Evolutionary conservation across 768 basidiomycete species (phyloP).

Genomic region (Udeniomyces megalosporus): DNA sequence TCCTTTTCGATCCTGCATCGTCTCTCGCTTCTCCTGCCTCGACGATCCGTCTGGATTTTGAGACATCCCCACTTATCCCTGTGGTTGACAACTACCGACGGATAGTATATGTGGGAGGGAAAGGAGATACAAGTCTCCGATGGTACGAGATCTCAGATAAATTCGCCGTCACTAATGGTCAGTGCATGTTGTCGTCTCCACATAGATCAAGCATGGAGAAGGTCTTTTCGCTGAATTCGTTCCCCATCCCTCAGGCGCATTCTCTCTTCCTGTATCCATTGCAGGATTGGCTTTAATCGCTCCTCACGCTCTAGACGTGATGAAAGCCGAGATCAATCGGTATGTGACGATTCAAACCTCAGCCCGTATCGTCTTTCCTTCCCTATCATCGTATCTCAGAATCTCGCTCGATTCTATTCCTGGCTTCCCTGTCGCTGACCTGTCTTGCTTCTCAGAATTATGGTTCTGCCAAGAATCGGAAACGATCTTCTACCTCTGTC

Average conservation of each 20-base stretch:
- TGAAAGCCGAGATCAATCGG: conserved; percentile 30
- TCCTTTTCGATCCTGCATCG: conserved; percentile 20
- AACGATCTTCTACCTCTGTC: conserved; percentile 25
- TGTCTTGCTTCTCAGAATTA: no score
- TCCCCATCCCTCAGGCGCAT: conserved; percentile 4
- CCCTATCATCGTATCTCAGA: no score
- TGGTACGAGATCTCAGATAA: background rate
- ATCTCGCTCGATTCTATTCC: no score
- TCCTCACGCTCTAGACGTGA: conserved; percentile 25
- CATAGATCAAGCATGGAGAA: no score
- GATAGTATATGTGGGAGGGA: conserved; percentile 28
- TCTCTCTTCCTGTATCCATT: conserved; percentile 20
- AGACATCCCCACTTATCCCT: conserved; percentile 24
- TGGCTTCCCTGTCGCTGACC: no score
- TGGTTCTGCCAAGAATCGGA: conserved; percentile 24
- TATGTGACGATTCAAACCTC: no score
- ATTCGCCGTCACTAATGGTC: background rate
- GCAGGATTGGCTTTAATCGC: conserved; percentile 23
- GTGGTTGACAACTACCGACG: conserved; percentile 25
- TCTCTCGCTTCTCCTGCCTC: conserved; percentile 9
- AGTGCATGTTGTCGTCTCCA: background rate
- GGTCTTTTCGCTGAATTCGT: background rate
- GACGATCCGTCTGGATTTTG: conserved; percentile 26
- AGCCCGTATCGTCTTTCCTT: no score
- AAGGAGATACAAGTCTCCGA: conserved; percentile 4